Conservation (phyloP, 1,139 yeast species). For the Taphrina wiesneri region DNA sequence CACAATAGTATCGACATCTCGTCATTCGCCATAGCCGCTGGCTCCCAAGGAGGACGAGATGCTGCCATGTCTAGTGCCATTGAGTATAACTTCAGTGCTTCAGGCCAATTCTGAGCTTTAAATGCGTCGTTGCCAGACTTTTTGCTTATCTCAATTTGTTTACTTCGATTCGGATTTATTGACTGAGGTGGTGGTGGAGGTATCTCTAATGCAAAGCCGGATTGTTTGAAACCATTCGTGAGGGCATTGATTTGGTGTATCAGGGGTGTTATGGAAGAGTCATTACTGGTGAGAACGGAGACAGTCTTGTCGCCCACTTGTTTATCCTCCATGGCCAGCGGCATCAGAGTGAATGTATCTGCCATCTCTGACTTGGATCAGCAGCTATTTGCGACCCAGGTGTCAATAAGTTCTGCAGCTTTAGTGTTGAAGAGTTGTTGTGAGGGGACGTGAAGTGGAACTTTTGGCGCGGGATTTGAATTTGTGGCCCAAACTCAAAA, state of each 20-base stretch:
- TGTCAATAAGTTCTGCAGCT: neutral
- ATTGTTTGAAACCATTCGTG: constrained; percentile 29
- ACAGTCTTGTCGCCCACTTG: constrained; percentile 5
- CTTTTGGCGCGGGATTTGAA: neutral
- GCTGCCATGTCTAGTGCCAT: constrained; percentile 80
- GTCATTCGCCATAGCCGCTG: constrained; percentile 74
- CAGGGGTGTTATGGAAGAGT: neutral
- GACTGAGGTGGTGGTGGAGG: constrained; percentile 62
- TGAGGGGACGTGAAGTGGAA: too few species aligned
- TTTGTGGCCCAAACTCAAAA: constrained; percentile 2
- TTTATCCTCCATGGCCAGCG: constrained; percentile 6
- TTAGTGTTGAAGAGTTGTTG: neutral
- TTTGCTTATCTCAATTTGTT: constrained; percentile 70
- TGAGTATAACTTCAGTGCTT: constrained; percentile 70
- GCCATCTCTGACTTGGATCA: neutral
- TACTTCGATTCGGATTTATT: constrained; percentile 50
- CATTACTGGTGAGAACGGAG: constrained; percentile 1
- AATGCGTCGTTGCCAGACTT: constrained; percentile 69
- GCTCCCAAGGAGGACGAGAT: constrained; percentile 82
- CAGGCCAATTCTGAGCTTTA: constrained; percentile 62
- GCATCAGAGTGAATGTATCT: constrained; percentile 18
- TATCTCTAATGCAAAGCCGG: constrained; percentile 32
- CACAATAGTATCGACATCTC: constrained; percentile 72
- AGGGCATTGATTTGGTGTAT: constrained; percentile 31
- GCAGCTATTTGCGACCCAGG: neutral